phyloP scores from a whole-genome alignment of 2,329 filamentous ascomycete genomes.

The Coniochaeta hoffmannii region DNA sequence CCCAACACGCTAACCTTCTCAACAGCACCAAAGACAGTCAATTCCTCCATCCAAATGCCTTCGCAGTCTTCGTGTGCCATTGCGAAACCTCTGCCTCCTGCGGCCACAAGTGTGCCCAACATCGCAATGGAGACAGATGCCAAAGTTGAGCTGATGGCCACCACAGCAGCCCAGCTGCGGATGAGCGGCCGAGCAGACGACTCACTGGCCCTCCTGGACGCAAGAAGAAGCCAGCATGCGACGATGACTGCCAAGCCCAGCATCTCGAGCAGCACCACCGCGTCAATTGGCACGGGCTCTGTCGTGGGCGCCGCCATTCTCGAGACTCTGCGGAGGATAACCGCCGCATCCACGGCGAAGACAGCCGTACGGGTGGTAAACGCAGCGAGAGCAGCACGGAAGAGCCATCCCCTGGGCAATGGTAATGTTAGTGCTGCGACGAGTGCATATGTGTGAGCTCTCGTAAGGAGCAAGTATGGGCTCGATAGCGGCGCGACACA shows the following conservation, averaged over 20 bases:
- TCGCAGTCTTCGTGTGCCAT: neutral
- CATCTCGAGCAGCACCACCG: constrained; percentile 10
- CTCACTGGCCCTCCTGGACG: constrained; percentile 6
- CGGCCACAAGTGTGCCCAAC: neutral
- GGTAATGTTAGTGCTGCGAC: constrained; percentile 6
- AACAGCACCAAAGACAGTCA: neutral
- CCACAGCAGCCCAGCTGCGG: constrained; percentile 9
- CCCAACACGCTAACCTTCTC: neutral
- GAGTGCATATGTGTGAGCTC: constrained; percentile 8
- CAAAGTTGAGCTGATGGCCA: constrained; percentile 3
- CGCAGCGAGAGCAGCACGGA: constrained; percentile 10
- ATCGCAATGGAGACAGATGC: constrained; percentile 5
- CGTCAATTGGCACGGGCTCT: constrained; percentile 5
- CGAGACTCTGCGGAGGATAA: constrained; percentile 3
- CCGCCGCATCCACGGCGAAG: constrained; percentile 7
- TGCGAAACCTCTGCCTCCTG: neutral
- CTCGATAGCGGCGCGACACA: constrained; percentile 8
- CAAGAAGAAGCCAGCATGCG: constrained; percentile 8
- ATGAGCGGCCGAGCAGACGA: constrained; percentile 9
- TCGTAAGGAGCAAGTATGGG: constrained; percentile 8
- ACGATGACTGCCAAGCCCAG: constrained; percentile 9
- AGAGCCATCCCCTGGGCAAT: constrained; percentile 9
- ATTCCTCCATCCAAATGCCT: neutral
- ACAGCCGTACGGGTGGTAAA: constrained; percentile 8
- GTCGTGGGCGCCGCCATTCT: neutral